phyloP scores from a whole-genome alignment of 768 basidiomycete genomes.

The Panus rudis region DNA sequence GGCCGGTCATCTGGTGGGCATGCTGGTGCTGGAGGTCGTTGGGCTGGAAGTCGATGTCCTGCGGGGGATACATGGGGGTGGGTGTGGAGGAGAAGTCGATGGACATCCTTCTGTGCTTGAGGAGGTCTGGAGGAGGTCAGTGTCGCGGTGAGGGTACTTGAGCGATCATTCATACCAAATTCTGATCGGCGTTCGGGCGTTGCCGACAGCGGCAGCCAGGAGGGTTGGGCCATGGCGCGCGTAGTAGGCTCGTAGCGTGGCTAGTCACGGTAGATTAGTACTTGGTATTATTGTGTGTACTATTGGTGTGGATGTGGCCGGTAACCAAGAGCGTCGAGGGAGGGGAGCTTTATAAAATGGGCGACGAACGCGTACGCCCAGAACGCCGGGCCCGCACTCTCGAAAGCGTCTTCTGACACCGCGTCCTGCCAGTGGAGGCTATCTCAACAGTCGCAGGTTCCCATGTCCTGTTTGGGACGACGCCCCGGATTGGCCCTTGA shows the following conservation, averaged over 20 bases:
- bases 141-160: neutral
- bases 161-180: slow-evolving; percentile 27
- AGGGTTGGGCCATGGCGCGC: slow-evolving; percentile 30
- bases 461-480: too few relatives aligned
- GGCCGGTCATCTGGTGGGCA: slow-evolving; percentile 27
- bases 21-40: slow-evolving; percentile 30
- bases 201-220: slow-evolving; percentile 37
- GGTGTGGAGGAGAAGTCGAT: slow-evolving; percentile 44
- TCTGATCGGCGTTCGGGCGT: slow-evolving; percentile 54
- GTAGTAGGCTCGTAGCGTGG: neutral
- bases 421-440: too few relatives aligned
- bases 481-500: too few relatives aligned
- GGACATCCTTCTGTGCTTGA: slow-evolving; percentile 41
- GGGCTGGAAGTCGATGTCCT: slow-evolving; percentile 51
- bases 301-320: too few relatives aligned
- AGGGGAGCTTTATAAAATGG: too few relatives aligned
- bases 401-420: too few relatives aligned
- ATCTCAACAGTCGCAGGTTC: too few relatives aligned
- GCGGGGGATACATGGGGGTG: slow-evolving; percentile 44
- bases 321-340: too few relatives aligned
- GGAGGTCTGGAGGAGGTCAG: slow-evolving; percentile 29
- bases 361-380: too few relatives aligned
- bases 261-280: too few relatives aligned
- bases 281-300: too few relatives aligned
- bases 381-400: too few relatives aligned